Evolutionary conservation across 345 rosid genomes (phyloP).

Genomic region (Aquilaria sinensis): DNA sequence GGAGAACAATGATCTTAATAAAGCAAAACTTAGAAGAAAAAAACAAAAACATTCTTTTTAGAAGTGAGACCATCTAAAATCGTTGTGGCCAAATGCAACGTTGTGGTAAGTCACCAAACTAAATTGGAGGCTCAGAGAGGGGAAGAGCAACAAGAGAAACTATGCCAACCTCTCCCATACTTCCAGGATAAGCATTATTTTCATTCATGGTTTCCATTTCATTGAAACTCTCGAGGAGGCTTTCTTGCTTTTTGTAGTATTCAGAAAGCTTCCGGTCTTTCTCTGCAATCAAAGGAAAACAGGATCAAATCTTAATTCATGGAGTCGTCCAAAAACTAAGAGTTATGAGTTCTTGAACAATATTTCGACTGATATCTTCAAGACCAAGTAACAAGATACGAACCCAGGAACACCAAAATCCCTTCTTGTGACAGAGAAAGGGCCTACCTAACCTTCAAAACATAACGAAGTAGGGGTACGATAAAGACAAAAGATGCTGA

Average conservation of each 20-base stretch:
- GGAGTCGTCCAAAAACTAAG: background rate
- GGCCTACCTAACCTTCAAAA: no score
- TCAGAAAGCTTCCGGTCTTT: constrained; percentile 65
- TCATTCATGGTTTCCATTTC: constrained; percentile 72
- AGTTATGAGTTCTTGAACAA: background rate
- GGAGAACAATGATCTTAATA: background rate
- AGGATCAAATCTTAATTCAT: background rate
- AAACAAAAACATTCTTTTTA: background rate
- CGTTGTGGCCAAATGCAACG: background rate
- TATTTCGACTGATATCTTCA: background rate
- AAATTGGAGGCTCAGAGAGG: no score
- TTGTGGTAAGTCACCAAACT: background rate
- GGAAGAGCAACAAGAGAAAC: background rate
- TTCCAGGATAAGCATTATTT: constrained; percentile 39
- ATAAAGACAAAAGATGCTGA: no score
- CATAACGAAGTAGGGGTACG: no score
- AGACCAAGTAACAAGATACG: background rate
- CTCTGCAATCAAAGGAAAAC: constrained; percentile 22
- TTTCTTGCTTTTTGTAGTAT: constrained; percentile 78
- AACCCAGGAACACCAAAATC: no score
- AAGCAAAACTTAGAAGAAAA: background rate
- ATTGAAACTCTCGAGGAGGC: constrained; percentile 61
- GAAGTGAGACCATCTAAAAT: background rate
- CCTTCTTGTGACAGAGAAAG: no score
- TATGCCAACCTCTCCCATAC: constrained; percentile 49